Conservation (phyloP, 495 filamentous ascomycete genomes). For the Penicillium samsonianum region DNA sequence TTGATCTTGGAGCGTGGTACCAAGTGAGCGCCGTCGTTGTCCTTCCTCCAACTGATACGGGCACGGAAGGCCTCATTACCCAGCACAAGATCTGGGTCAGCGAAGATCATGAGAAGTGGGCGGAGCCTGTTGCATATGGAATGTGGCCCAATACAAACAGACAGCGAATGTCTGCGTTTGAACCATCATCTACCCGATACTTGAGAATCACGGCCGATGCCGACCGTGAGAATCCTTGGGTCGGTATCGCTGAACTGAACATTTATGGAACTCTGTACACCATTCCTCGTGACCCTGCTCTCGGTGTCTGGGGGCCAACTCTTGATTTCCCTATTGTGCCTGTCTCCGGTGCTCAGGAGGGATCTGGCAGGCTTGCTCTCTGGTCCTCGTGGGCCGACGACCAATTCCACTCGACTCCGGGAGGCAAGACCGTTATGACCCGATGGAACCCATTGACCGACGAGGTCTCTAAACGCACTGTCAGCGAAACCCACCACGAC, state of each 20-base stretch:
- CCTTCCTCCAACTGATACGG: conserved; percentile 34
- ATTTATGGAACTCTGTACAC: conserved; percentile 24
- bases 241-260: conserved; percentile 38
- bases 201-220: conserved; percentile 43
- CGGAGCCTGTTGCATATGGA: conserved; percentile 41
- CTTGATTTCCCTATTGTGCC: conserved; percentile 55
- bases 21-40: conserved; percentile 23
- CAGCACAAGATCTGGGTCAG: conserved; percentile 45
- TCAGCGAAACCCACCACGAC: conserved; percentile 53
- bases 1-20: conserved; percentile 16
- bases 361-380: conserved; percentile 37
- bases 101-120: conserved; percentile 39
- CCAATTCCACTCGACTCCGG: conserved; percentile 34
- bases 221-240: conserved; percentile 27
- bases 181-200: conserved; percentile 40
- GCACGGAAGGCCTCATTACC: conserved; percentile 38
- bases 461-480: conserved; percentile 36
- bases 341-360: conserved; percentile 41
- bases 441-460: conserved; percentile 21
- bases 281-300: conserved; percentile 11
- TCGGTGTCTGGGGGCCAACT: conserved; percentile 50
- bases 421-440: conserved; percentile 37
- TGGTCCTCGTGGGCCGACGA: conserved; percentile 46
- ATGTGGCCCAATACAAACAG: conserved; percentile 44
- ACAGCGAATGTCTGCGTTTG: conserved; percentile 42